phyloP scores from a whole-genome alignment of 495 filamentous ascomycete genomes.

The Xylaria grammica region DNA sequence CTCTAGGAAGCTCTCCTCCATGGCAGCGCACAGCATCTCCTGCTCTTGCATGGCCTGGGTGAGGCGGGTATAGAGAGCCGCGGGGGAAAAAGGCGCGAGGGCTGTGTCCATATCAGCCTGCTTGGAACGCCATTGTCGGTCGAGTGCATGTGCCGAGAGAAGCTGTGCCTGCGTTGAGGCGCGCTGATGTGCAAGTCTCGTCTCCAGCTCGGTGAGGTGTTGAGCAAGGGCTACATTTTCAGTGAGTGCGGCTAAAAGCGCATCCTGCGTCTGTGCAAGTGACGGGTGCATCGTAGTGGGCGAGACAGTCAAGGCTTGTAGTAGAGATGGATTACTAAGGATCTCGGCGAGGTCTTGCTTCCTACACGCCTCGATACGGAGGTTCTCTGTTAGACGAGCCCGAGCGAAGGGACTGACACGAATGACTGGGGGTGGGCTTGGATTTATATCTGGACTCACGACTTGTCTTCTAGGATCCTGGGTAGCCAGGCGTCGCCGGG shows the following conservation, averaged over 20 bases:
- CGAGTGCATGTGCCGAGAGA: slow-evolving; percentile 80
- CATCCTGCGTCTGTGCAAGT: slow-evolving; percentile 56
- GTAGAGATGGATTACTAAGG: slow-evolving; percentile 61
- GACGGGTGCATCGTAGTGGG: slow-evolving; percentile 71
- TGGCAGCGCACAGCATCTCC: slow-evolving; percentile 76
- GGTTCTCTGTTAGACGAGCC: slow-evolving; percentile 13
- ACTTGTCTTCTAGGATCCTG: slow-evolving; percentile 71
- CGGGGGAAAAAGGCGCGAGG: slow-evolving; percentile 82
- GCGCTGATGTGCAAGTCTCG: slow-evolving; percentile 66
- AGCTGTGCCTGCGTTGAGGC: slow-evolving; percentile 76
- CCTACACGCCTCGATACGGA: slow-evolving; percentile 26
- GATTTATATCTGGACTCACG: slow-evolving; percentile 53
- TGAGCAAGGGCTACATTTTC: slow-evolving; percentile 71
- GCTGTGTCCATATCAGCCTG: slow-evolving; percentile 86
- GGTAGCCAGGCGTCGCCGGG: slow-evolving; percentile 71
- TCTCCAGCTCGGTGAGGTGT: slow-evolving; percentile 61
- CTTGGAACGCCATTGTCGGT: slow-evolving; percentile 88
- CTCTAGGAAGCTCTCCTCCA: slow-evolving; percentile 92
- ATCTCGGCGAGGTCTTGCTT: slow-evolving; percentile 71
- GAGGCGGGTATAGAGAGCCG: slow-evolving; percentile 79
- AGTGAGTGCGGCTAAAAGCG: slow-evolving; percentile 65
- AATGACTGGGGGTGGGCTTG: no score
- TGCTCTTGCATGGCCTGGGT: slow-evolving; percentile 78
- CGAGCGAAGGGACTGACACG: no score
- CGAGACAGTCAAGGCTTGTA: slow-evolving; percentile 67